Evolutionary conservation across 257 asterid genomes (phyloP), one percentile per base, ranked within the genome.

Genomic region (Ballota nigra): DNA sequence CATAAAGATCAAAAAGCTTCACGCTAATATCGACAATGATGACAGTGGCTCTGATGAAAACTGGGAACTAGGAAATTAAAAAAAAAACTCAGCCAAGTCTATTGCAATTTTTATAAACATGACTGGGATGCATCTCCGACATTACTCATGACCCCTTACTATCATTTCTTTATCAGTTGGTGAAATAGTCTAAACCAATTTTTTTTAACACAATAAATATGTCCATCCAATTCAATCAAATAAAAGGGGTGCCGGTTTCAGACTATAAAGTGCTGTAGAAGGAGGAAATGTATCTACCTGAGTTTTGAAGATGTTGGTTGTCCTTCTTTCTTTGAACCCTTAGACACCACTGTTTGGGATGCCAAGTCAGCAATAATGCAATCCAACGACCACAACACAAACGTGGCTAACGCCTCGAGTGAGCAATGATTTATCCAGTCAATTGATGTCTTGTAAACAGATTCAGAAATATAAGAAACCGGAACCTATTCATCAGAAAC

Each of bases 341-440:
- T 93, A 12, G 93, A 56, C 65, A 88, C 86, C 19, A 69, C 23
- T 66, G 72, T 85, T 71, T 88, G 97, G 65, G 68, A 20, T 18
- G 88, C 85, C 77, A 93, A 43, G 75, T 88, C 97, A 40, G 89
- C 84, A 53, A 93, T 74, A 71, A 93, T 85, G 75, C 86, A 8
- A 70, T 93, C 96, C 75, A 93, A 72, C 38, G 84, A 81, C 98
- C 98, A 90, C 31, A 86, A 4, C 45, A 93, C 92, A 81, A 90
- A 86, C 41, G 85, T 72, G 33, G 82, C 93, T 16, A 93, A 85
- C 55, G 94, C 89, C 74, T 88, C 96, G 7, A 71, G 31, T 16
- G 96, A 86, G 20, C 83, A 86, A 38, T 88, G 85, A 76, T 78
- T 89, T 79, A 93, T 86, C 97, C 98, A 93, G 68, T 90, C 96